Evolutionary conservation across 1,284 basidiomycete genomes (phyloP).

Genomic region (Cryptococcus sp.): DNA sequence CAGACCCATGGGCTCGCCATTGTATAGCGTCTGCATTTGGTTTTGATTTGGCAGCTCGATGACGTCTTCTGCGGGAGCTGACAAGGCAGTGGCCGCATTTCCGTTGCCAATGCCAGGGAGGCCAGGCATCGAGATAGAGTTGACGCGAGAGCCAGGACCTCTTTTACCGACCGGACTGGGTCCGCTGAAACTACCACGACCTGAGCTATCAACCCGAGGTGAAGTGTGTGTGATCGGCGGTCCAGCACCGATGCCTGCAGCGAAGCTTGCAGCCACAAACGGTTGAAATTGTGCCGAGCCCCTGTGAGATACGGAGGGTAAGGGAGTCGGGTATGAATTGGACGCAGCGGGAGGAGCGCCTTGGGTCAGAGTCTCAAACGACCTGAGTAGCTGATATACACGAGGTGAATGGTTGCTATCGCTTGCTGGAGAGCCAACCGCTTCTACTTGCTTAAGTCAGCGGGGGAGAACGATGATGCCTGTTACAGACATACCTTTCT

Average conservation of each 20-base stretch:
- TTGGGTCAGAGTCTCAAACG: conserved; percentile 19
- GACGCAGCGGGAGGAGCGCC: conserved; percentile 11
- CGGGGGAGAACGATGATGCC: not conserved
- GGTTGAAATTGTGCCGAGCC: not conserved
- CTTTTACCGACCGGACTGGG: not conserved
- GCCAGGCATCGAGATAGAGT: not conserved
- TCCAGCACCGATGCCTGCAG: conserved; percentile 5
- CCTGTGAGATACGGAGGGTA: too few species aligned
- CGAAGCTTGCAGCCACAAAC: not conserved
- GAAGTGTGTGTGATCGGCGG: conserved; percentile 12
- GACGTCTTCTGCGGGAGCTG: conserved; percentile 20
- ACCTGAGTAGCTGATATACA: conserved; percentile 25
- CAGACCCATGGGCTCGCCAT: conserved; percentile 26
- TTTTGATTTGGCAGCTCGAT: conserved; percentile 20
- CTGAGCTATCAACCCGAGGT: conserved; percentile 12
- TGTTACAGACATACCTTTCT: conserved; percentile 34
- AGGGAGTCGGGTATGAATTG: not conserved
- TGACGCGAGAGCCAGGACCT: not conserved
- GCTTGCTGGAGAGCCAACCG: conserved; percentile 17
- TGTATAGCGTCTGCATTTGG: conserved; percentile 31
- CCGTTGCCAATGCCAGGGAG: not conserved
- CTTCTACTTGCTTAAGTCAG: conserved; percentile 6
- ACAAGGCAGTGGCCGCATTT: not conserved
- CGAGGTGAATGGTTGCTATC: conserved; percentile 26
- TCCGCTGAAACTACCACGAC: conserved; percentile 14